A percentile compares a stretch with the other conserved stretches of the same genome.
Conservation (phyloP, 2,329 filamentous ascomycete genomes). For the Rhynchosporium graminicola region DNA sequence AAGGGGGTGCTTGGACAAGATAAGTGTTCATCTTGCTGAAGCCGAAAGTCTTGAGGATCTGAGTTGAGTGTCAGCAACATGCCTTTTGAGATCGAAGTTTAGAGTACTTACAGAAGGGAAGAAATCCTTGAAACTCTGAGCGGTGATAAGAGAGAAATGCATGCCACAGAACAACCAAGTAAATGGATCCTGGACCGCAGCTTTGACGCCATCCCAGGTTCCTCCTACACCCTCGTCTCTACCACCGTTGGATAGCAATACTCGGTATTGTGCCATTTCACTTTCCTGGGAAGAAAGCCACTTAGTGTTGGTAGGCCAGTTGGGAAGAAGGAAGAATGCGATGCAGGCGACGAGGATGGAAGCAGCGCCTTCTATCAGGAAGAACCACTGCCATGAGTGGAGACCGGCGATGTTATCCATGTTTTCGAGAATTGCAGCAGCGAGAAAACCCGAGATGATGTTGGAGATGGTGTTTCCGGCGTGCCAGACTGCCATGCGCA, state of each 20-base stretch:
- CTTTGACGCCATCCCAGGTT: slow-evolving; percentile 1
- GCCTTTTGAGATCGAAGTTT: neutral
- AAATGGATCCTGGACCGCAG: neutral
- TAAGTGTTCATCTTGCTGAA: neutral
- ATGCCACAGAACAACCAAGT: neutral
- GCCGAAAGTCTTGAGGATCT: slow-evolving; percentile 3
- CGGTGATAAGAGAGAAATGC: neutral
- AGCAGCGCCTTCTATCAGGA: neutral
- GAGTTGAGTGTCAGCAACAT: neutral
- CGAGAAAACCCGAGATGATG: neutral
- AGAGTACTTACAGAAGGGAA: neutral
- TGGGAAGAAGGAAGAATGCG: neutral
- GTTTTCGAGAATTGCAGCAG: neutral
- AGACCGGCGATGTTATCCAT: neutral
- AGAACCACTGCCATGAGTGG: slow-evolving; percentile 1
- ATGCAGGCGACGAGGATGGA: neutral
- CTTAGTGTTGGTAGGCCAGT: neutral
- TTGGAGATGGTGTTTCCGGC: neutral
- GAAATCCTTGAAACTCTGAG: neutral
- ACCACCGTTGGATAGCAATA: neutral
- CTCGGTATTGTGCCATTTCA: neutral
- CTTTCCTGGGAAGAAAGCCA: neutral
- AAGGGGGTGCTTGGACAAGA: neutral
- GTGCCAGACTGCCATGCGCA: neutral
- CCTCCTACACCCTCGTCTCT: neutral